These are phyloP conservation scores for Yamadazyma kanchanaburiensis DNA, from an alignment of 1,139 yeast species.

Conservation along the genomic window DNA sequence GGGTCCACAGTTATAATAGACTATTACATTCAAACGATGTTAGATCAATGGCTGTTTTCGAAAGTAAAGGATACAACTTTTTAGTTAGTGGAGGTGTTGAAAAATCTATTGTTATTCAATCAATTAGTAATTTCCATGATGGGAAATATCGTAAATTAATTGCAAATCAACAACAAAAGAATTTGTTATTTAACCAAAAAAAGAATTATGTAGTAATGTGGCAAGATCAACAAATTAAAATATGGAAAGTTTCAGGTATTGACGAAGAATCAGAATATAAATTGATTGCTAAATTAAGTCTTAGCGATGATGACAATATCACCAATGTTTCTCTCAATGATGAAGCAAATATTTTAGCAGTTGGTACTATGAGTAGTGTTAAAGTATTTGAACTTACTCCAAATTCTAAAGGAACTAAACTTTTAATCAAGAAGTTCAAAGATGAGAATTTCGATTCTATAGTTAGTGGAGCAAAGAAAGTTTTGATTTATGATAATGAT, in stretches of 20 bases:
- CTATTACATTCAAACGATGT: constrained; percentile 88
- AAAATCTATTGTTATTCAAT: constrained; percentile 68
- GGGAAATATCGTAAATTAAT: constrained; percentile 74
- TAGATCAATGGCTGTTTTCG: constrained; percentile 70
- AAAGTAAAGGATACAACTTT: constrained; percentile 65
- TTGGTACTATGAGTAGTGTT: constrained; percentile 66
- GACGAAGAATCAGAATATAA: constrained; percentile 30
- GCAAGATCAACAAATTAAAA: constrained; percentile 78
- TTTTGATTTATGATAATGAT: constrained; percentile 40
- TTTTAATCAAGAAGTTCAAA: constrained; percentile 51
- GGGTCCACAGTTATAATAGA: constrained; percentile 81
- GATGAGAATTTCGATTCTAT: constrained; percentile 45
- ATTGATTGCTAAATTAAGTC: constrained; percentile 61
- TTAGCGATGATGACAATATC: constrained; percentile 80
- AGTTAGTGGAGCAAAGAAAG: constrained; percentile 55
- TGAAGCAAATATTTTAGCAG: constrained; percentile 65
- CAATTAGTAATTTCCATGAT: constrained; percentile 65
- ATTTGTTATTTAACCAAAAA: constrained; percentile 45
- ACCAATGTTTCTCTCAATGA: constrained; percentile 65
- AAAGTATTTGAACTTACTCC: constrained; percentile 61
- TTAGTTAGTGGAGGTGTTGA: constrained; percentile 91
- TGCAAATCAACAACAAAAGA: constrained; percentile 59
- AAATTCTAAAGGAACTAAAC: constrained; percentile 25
- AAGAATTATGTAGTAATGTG: constrained; percentile 62
- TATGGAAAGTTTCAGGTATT: constrained; percentile 61